phyloP scores from a whole-genome alignment of 106 monocot species.

The Phalaenopsis equestris region DNA sequence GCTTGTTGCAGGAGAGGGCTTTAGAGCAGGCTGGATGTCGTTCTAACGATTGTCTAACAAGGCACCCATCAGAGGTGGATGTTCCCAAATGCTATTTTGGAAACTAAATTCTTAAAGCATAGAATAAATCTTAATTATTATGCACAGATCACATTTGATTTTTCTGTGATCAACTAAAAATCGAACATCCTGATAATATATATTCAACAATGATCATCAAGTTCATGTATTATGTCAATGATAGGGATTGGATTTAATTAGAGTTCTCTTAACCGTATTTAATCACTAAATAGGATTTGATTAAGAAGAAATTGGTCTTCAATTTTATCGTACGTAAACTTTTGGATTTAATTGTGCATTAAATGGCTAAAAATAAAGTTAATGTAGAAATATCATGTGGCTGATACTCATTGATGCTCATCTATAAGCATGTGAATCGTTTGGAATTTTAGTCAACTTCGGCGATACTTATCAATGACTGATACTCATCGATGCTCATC shows the following conservation, averaged over 20 bases:
- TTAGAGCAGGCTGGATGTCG: too few relatives aligned
- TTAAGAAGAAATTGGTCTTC: not conserved
- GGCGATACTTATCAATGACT: too few relatives aligned
- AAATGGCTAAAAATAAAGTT: not conserved
- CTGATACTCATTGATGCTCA: not conserved
- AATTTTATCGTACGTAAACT: not conserved
- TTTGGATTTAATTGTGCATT: not conserved
- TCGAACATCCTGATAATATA: not conserved
- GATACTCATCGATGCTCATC: not conserved
- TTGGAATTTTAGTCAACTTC: too few relatives aligned
- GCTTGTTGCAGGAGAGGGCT: too few relatives aligned
- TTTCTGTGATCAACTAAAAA: not conserved
- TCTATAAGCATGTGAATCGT: too few relatives aligned
- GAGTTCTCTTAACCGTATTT: not conserved
- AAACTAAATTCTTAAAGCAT: constrained; percentile 1
- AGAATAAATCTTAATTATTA: not conserved
- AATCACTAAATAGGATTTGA: not conserved
- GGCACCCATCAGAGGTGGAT: not conserved
- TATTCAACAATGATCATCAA: not conserved
- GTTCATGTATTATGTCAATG: not conserved
- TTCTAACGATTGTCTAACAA: too few relatives aligned
- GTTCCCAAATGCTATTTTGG: not conserved
- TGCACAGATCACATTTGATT: not conserved
- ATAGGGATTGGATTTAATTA: not conserved
- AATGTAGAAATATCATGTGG: not conserved